Evolutionary conservation across 306 rosid species (phyloP), one percentile per base, ranked within the genome.

Genomic region (Quercus engelmannii): DNA sequence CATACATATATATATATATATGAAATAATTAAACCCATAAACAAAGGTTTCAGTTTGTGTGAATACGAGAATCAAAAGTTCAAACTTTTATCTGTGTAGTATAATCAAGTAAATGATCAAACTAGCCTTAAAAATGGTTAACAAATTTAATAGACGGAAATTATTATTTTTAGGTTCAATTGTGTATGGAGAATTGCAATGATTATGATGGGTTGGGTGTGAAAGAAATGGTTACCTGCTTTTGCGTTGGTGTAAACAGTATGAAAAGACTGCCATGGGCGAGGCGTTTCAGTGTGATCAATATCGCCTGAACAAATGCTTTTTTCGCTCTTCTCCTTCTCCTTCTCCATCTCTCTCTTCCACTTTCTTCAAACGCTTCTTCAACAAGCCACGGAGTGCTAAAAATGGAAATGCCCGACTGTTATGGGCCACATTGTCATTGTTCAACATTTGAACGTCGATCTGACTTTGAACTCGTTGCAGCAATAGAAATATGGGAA

Each of bases 191-290:
- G 69, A 73, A 73, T 54, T 18, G 57, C 15, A 18, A 13, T 41
- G 46, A 41, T 41, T 6, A 35, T 35, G 41, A 35, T 35, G 14
- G 49, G 9, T 41, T 30, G n/a, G 46, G 61, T 10, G 10, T 15
- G 43, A 23, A 10, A 14, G 3, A 52, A 33, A n/a, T 35, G 73
- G 46, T 8, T 35, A 91, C 99, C 97, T 86, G 99, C 93, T 89
- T 95, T 95, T 71, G 97, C 92, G 71, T 76, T 89, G n/a, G 99
- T 95, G 88, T 89, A 95, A 51, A 83, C 99, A 33, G 93, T 91
- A 80, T 89, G 83, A 76, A 91, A 95, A 5, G 98, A 91, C 54
- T 92, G 98, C 99, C 99, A 95, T 74, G 96, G 97, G 59, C 88
- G 90, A 84, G 80, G 78, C 31, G 74, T 33, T 15, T 49, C 15